Evolutionary conservation across 805 yeast genomes (phyloP), one percentile per base, ranked within the genome.

Genomic region (Candida andamanensis): DNA sequence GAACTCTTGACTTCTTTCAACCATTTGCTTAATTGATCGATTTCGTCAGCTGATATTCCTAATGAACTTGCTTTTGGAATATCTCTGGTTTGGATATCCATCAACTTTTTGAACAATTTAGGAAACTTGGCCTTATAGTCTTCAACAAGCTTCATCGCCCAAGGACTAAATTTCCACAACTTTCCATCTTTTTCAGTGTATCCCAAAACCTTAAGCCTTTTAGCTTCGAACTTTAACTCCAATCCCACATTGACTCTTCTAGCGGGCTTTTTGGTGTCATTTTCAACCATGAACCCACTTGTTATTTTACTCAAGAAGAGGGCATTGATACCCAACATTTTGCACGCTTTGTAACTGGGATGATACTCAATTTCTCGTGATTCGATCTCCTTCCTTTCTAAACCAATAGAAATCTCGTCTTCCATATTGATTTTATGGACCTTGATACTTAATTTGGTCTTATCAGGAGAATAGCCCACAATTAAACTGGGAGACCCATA

Each of bases 141-240:
- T 29, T 65, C 60, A 28, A 92, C 55, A 41, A 89, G 63, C 20
- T 72, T 67, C 24, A 83, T 58, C 0, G 97, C 94, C 45, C 80
- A 61, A 7, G 76, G 78, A 41, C 94, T 83, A 56, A 67, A 92
- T 45, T 79, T 86, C 98, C 98, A 92, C 32, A 49, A 52, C 9
- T 23, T 37, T 10, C 46, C 46, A 8, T 33, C 21, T 48, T 79
- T 77, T 37, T 78, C 72, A 2, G 96, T 78, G 60, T 78, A 90
- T 4, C 97, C 98, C 41, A 89, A 67, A 3, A 85, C 97, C 57
- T 90, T 90, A 47, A 75, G 72, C 45, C 86, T 76, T 38, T 76
- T 74, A 15, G 75, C 74, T 43, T 89, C 95, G 56, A 80, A 83
- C 58, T 89, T 89, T 54, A 92, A 67, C 36, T 81, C 84, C 41